Conservation (phyloP, 2,329 filamentous ascomycete genomes). For the Xylariomycetidae sp. region DNA sequence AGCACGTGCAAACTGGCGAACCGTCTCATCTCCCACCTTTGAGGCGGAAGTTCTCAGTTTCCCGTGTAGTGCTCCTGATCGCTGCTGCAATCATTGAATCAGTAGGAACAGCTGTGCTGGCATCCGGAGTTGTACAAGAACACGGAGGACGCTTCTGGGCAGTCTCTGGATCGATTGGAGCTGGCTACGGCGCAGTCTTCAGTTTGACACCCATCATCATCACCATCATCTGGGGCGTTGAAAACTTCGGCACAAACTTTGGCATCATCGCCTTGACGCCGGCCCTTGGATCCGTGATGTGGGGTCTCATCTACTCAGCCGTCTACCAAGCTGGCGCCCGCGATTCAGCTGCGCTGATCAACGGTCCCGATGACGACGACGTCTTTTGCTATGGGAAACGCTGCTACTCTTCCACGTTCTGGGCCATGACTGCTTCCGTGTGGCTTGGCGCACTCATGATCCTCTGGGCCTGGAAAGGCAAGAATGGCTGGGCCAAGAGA, state of each 20-base stretch:
- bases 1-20: constrained; percentile 44
- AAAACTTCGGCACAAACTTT: constrained; percentile 98
- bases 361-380: constrained; percentile 33
- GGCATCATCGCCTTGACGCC: constrained; percentile 91
- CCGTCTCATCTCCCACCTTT: constrained; percentile 25
- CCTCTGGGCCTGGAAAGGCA: constrained; percentile 75
- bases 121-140: constrained; percentile 67
- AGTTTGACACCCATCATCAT: constrained; percentile 85
- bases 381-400: constrained; percentile 71
- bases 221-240: constrained; percentile 95
- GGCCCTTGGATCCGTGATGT: constrained; percentile 79
- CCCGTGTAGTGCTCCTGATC: constrained; percentile 74
- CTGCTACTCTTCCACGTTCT: constrained; percentile 79
- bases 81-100: constrained; percentile 69
- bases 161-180: constrained; percentile 76
- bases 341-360: constrained; percentile 28
- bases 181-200: constrained; percentile 91
- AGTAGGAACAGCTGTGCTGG: constrained; percentile 69
- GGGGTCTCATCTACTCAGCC: constrained; percentile 82
- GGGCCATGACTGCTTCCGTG: constrained; percentile 77
- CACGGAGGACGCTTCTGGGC: constrained; percentile 77
- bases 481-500: constrained; percentile 66
- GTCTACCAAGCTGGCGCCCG: constrained; percentile 67
- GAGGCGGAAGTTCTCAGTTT: constrained; percentile 51
- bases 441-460: constrained; percentile 71